A percentile compares a stretch with the other conserved stretches of the same genome.
These are phyloP conservation scores for Orbilia blumenaviensis DNA, from an alignment of 2,329 filamentous ascomycete species.

Conservation along the genomic window DNA sequence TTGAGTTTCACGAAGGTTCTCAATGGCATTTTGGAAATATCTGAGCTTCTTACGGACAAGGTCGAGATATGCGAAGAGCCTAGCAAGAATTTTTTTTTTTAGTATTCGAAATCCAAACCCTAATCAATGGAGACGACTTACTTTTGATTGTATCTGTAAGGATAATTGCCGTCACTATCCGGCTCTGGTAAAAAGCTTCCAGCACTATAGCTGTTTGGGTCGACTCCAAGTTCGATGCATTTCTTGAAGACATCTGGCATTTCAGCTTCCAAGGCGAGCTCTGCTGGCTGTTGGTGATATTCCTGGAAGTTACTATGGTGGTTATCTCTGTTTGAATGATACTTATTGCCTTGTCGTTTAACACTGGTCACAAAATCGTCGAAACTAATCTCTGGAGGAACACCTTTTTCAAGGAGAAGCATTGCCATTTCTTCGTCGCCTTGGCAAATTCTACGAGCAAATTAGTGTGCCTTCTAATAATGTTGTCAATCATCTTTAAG, in stretches of 20 bases:
- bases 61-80: slow-evolving; percentile 56
- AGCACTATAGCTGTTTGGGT: slow-evolving; percentile 70
- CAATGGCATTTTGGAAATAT: neutral
- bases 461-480: slow-evolving; percentile 64
- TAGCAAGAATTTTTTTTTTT: neutral
- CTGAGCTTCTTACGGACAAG: slow-evolving; percentile 20
- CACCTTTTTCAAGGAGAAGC: slow-evolving; percentile 72
- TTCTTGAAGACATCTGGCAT: slow-evolving; percentile 66
- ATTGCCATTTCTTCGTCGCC: slow-evolving; percentile 67
- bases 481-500: neutral
- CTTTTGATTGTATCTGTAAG: slow-evolving; percentile 22
- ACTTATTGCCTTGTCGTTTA: slow-evolving; percentile 63
- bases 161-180: slow-evolving; percentile 53
- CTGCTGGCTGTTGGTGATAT: slow-evolving; percentile 71
- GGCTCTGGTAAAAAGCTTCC: slow-evolving; percentile 59
- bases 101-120: neutral
- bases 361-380: slow-evolving; percentile 71
- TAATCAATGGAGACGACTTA: neutral
- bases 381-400: slow-evolving; percentile 69
- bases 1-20: slow-evolving; percentile 57
- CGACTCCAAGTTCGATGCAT: slow-evolving; percentile 72
- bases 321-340: slow-evolving; percentile 59
- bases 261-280: slow-evolving; percentile 68
- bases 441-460: slow-evolving; percentile 63
- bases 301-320: slow-evolving; percentile 65